A percentile compares a stretch with the other conserved stretches of the same genome.
Evolutionary conservation across 345 rosid genomes (phyloP).

Genomic region (Eutrema yunnanense): DNA sequence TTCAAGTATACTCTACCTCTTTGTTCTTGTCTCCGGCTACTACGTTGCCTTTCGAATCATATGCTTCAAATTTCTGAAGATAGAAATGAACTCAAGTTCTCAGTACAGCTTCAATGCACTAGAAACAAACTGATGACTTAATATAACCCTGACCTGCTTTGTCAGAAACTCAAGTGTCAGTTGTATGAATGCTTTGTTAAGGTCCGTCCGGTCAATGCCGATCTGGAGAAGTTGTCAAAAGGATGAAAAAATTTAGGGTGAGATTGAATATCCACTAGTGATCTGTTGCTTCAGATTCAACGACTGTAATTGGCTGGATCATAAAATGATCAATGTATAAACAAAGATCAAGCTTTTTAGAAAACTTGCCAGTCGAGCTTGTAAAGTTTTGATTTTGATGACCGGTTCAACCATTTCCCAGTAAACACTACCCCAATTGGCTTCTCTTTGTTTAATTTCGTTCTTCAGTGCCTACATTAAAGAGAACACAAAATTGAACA

Average conservation of each 20-base stretch:
- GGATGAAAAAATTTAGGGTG: not conserved
- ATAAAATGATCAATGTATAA: not conserved
- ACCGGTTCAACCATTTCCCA: conserved; percentile 96
- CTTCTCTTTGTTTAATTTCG: conserved; percentile 82
- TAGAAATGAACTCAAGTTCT: conserved; percentile 4
- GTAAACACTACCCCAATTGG: conserved; percentile 57
- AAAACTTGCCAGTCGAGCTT: conserved; percentile 82
- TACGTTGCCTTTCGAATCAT: conserved; percentile 63
- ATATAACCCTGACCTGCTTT: conserved; percentile 59
- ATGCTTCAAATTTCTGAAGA: conserved; percentile 91
- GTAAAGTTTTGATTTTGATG: conserved; percentile 71
- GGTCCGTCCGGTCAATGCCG: conserved; percentile 68
- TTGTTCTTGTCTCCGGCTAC: conserved; percentile 78
- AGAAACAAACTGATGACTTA: conserved; percentile 1
- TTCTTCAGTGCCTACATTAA: conserved; percentile 63
- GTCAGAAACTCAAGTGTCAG: conserved; percentile 80
- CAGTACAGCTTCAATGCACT: not conserved
- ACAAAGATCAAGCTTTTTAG: not conserved
- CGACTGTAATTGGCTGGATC: not conserved
- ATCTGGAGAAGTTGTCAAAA: conserved; percentile 52
- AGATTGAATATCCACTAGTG: not conserved
- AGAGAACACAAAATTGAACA: conserved; percentile 7
- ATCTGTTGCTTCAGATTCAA: not conserved
- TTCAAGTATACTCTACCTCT: conserved; percentile 47
- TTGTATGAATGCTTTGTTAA: conserved; percentile 68